Evolutionary conservation across 441 rosid species (phyloP).

Genomic region (Adansonia grandidieri): DNA sequence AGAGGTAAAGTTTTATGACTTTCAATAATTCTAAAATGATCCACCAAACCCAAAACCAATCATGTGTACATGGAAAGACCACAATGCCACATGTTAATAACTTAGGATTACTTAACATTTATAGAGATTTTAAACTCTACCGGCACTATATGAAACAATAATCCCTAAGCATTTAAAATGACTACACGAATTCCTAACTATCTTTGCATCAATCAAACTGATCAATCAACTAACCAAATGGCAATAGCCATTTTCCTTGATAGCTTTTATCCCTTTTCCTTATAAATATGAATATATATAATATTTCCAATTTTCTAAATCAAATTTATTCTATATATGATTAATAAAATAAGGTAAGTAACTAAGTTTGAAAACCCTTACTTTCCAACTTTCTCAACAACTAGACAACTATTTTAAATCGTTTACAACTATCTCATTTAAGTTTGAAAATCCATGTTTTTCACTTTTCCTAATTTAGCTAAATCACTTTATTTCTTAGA

Average conservation of each 20-base stretch:
- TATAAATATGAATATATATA: neutral
- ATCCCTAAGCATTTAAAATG: neutral
- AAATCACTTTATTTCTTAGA: neutral
- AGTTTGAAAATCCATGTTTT: neutral
- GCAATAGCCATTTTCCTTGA: neutral
- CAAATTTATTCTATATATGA: neutral
- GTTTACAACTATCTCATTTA: slow-evolving; percentile 3
- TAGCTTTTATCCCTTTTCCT: neutral
- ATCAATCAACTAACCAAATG: neutral
- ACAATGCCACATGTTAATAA: neutral
- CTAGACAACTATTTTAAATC: neutral
- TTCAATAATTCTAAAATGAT: neutral
- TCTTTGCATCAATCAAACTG: neutral
- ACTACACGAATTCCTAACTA: neutral
- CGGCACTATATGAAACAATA: neutral
- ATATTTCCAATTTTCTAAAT: neutral
- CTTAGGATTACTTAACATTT: neutral
- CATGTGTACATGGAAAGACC: neutral
- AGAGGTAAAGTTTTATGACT: neutral
- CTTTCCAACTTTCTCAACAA: neutral
- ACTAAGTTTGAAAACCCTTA: neutral
- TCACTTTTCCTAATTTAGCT: neutral
- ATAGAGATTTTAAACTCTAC: neutral
- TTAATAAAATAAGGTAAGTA: neutral
- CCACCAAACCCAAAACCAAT: neutral